These are phyloP conservation scores for Corynespora cassiicola DNA, from an alignment of 2,329 filamentous ascomycete species.

Conservation along the genomic window DNA sequence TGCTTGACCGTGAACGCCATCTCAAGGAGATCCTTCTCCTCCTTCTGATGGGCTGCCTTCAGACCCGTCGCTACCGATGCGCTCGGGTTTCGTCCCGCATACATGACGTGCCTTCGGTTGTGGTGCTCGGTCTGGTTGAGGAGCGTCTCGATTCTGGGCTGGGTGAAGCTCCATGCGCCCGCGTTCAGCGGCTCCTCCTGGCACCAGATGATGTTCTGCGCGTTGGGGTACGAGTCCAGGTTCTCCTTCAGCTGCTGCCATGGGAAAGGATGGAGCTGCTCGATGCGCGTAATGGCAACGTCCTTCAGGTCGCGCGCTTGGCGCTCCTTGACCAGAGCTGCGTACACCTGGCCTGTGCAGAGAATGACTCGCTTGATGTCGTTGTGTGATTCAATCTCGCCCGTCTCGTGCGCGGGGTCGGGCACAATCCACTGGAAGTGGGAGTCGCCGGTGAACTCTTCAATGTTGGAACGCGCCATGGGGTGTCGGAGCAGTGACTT, in stretches of 20 bases:
- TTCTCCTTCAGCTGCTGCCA: conserved; percentile 98
- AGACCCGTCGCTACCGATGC: conserved; percentile 92
- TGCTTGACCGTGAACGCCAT: conserved; percentile 69
- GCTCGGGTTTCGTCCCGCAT: conserved; percentile 91
- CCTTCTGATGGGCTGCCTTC: conserved; percentile 87
- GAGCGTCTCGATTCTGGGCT: conserved; percentile 95
- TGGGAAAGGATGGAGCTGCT: conserved; percentile 98
- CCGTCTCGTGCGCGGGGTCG: conserved; percentile 81
- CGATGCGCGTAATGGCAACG: conserved; percentile 91
- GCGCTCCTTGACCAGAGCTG: conserved; percentile 88
- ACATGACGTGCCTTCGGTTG: conserved; percentile 94
- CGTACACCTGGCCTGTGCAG: conserved; percentile 94
- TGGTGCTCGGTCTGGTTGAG: conserved; percentile 93
- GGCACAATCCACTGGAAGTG: conserved; percentile 98
- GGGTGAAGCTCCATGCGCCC: conserved; percentile 95
- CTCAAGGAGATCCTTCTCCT: conserved; percentile 83
- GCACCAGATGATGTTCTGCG: conserved; percentile 95
- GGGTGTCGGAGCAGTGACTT: conserved; percentile 96
- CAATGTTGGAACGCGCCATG: conserved; percentile 84
- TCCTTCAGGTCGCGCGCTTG: conserved; percentile 85
- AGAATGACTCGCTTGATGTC: conserved; percentile 94
- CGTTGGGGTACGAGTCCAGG: conserved; percentile 95
- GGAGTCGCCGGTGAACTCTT: conserved; percentile 88
- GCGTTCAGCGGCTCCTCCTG: conserved; percentile 99
- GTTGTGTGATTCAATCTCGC: conserved; percentile 77